Conservation (phyloP, 257 asterid genomes). For the Solanum habrochaites region DNA sequence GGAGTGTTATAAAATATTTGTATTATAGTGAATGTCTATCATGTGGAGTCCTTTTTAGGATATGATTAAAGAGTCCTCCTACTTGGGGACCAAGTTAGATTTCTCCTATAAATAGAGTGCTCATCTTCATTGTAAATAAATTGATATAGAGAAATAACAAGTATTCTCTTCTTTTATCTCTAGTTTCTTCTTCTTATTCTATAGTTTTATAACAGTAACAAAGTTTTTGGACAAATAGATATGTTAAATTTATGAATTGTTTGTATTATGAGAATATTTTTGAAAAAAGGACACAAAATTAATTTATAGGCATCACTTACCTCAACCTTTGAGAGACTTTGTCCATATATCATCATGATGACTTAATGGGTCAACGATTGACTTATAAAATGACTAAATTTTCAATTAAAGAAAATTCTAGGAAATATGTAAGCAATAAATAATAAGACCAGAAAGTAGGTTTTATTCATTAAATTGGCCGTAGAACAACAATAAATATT, state of each 20-base stretch:
- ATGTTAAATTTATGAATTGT: not conserved
- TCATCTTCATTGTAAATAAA: too few relatives aligned
- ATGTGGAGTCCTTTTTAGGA: too few relatives aligned
- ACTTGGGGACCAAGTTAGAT: too few relatives aligned
- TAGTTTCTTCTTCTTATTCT: too few relatives aligned
- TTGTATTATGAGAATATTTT: not conserved
- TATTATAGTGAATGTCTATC: too few relatives aligned
- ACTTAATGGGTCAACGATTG: not conserved
- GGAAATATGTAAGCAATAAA: not conserved
- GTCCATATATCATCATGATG: not conserved
- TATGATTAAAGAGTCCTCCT: too few relatives aligned
- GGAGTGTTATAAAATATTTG: too few relatives aligned
- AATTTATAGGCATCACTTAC: not conserved
- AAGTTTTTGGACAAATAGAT: not conserved
- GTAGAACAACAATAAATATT: not conserved
- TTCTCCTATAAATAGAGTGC: too few relatives aligned
- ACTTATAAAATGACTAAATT: not conserved
- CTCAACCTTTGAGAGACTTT: not conserved
- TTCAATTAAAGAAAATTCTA: not conserved
- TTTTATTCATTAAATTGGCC: not conserved
- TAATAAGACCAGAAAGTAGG: not conserved
- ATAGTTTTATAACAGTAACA: too few relatives aligned
- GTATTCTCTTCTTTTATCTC: too few relatives aligned
- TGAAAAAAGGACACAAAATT: too few relatives aligned
- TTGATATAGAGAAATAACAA: too few relatives aligned